Base-by-base conservation (phyloP, 108 stramenopile species). In the Tribonema minus region DNA sequence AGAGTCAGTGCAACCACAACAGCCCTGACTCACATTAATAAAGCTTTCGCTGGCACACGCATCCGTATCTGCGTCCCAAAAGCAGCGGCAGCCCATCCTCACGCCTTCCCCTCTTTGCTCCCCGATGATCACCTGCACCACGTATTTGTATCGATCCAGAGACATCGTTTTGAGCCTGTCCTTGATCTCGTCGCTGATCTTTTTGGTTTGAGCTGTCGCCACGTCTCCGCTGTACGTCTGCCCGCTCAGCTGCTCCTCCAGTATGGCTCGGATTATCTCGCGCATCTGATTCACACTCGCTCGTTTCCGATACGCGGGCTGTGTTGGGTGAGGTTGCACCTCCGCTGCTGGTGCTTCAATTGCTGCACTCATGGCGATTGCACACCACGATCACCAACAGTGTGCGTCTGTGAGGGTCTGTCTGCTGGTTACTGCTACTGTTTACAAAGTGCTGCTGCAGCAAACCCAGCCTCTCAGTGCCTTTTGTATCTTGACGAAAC, bases 41-140 rank as follows among this genome's bases (percentile, higher is more conserved):
- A 71, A 80, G 9, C 67, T 80, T 39, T 80, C 79, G 63, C 70
- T 80, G 7, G 79, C 79, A 36, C 46, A 38, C 27, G 70, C 61
- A 38, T 80, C 79, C 0, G 79, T 80, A 3, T 80, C 70, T 3
- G 79, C 54, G 70, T 80, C 79, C 79, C 79, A 80, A 27, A 69
- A 80, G 20, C 79, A 80, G 62, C 79, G 68, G 33, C 61, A 62
- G 6, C 69, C 79, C 79, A 80, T 80, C 15, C 79, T 38, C 31
- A 80, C 79, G n/a, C 79, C 79, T 26, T 70, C 70, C 41, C 79
- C 79, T 31, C 70, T 30, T 36, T 80, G 79, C 62, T 80, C 79
- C 28, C 79, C 79, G 7, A 80, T 80, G 9, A 80, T 67, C 38
- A 80, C 79, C 27, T 80, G 70, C 38, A 80, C 79, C 35, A 80